phyloP scores from a whole-genome alignment of 2,329 filamentous ascomycete genomes.

The Leptographium procerum region DNA sequence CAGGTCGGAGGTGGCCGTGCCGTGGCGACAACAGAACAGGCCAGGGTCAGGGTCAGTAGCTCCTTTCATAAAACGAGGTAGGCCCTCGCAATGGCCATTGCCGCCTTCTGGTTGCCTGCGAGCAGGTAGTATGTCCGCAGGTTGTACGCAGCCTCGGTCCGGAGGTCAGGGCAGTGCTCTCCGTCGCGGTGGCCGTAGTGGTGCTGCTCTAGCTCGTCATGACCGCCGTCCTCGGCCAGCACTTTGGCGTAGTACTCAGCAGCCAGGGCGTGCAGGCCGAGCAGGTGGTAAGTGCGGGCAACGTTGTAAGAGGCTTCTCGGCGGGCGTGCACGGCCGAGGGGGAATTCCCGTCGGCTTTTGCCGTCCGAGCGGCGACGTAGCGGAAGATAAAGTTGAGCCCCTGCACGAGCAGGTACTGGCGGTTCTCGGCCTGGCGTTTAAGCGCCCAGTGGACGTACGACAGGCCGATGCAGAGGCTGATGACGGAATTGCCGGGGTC shows the following conservation, averaged over 20 bases:
- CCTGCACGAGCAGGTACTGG: slow-evolving; percentile 78
- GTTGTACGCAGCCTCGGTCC: slow-evolving; percentile 62
- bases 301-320: slow-evolving; percentile 80
- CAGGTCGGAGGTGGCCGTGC: no score
- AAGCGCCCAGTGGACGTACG: slow-evolving; percentile 79
- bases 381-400: slow-evolving; percentile 64
- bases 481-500: slow-evolving; percentile 68
- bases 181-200: slow-evolving; percentile 13
- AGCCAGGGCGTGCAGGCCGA: slow-evolving; percentile 64
- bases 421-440: slow-evolving; percentile 86
- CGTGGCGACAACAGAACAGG: no score
- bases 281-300: slow-evolving; percentile 61
- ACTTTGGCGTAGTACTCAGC: slow-evolving; percentile 54
- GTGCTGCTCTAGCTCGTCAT: background rate
- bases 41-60: background rate
- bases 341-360: slow-evolving; percentile 2
- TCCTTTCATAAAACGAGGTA: slow-evolving; percentile 38
- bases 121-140: slow-evolving; percentile 56
- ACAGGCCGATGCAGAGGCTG: slow-evolving; percentile 68
- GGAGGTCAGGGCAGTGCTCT: slow-evolving; percentile 40
- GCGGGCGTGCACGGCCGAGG: slow-evolving; percentile 18
- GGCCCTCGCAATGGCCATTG: slow-evolving; percentile 47
- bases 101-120: slow-evolving; percentile 50
- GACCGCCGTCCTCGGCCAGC: slow-evolving; percentile 23
- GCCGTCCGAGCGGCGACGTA: slow-evolving; percentile 53